Conservation (phyloP, 169 alveolate genomes). For the Eimeria brunetti region DNA sequence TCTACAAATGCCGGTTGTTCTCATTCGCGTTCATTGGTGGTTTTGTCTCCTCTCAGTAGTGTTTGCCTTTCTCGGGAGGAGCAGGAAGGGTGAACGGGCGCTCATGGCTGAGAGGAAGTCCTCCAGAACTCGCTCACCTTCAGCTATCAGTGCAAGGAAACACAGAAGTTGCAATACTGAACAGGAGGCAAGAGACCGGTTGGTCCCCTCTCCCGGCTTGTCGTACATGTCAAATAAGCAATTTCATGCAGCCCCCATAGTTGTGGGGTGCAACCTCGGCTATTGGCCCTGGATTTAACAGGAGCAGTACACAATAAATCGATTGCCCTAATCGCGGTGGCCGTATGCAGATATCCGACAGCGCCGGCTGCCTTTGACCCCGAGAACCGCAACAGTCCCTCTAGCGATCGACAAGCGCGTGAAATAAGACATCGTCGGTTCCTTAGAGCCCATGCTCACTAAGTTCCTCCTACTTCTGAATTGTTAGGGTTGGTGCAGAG, state of each 20-base stretch:
- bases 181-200: not conserved
- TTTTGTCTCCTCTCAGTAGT: not conserved
- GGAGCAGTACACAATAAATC: too few species aligned
- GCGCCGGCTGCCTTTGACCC: not conserved
- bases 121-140: too few species aligned
- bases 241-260: not conserved
- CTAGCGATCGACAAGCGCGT: not conserved
- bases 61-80: not conserved
- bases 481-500: not conserved
- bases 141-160: too few species aligned
- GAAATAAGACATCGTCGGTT: not conserved
- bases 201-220: not conserved
- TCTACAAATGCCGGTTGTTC: not conserved
- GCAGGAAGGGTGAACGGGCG: too few species aligned
- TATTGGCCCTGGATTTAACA: not conserved
- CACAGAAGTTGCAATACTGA: not conserved
- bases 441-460: not conserved
- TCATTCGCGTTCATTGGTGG: not conserved
- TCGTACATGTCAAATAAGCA: not conserved
- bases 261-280: not conserved
- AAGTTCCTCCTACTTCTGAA: not conserved
- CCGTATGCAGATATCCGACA: not conserved
- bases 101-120: too few species aligned
- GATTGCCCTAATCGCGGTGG: not conserved
- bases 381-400: not conserved